phyloP scores from a whole-genome alignment of 2,329 filamentous ascomycete species.

The Pseudogymnoascus sp. region DNA sequence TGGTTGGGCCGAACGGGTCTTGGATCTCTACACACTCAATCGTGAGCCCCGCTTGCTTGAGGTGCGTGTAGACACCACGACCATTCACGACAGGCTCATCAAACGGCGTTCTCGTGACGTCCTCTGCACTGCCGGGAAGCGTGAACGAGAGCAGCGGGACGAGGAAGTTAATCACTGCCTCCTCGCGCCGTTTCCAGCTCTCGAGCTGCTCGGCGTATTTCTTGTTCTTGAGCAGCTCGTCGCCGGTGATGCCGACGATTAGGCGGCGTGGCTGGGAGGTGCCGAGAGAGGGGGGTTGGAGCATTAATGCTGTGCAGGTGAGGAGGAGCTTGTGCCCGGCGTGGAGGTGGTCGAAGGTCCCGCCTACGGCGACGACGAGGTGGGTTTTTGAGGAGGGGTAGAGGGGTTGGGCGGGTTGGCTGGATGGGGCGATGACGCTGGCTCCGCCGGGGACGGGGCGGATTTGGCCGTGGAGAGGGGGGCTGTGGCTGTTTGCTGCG shows the following conservation, averaged over 20 bases:
- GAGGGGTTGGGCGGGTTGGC: conserved; percentile 5
- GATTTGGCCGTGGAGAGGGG: conserved; percentile 42
- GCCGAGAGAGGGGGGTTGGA: conserved; percentile 42
- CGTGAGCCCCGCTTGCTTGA: conserved; percentile 51
- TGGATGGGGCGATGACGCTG: conserved; percentile 32
- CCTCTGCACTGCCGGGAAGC: conserved; percentile 31
- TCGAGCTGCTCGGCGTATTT: conserved; percentile 77
- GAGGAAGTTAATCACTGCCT: conserved; percentile 64
- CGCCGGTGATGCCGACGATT: conserved; percentile 81
- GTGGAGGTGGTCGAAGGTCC: conserved; percentile 95
- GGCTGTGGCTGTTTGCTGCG: conserved; percentile 39
- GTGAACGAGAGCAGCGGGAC: conserved; percentile 48
- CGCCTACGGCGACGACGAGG: conserved; percentile 69
- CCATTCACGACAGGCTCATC: conserved; percentile 32
- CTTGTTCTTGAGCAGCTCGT: conserved; percentile 79
- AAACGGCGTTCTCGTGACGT: conserved; percentile 24
- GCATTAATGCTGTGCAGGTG: conserved; percentile 71
- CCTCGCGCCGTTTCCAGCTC: conserved; percentile 67
- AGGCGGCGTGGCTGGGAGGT: conserved; percentile 41
- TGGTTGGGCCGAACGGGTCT: conserved; percentile 84
- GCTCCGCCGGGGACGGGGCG: conserved; percentile 46
- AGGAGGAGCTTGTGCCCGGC: conserved; percentile 93
- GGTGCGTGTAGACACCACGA: conserved; percentile 45
- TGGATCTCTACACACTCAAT: conserved; percentile 79
- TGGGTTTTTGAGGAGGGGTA: conserved; percentile 30